These are phyloP conservation scores for Kodamaea sagamina DNA, from an alignment of 805 yeast species.

Conservation along the genomic window DNA sequence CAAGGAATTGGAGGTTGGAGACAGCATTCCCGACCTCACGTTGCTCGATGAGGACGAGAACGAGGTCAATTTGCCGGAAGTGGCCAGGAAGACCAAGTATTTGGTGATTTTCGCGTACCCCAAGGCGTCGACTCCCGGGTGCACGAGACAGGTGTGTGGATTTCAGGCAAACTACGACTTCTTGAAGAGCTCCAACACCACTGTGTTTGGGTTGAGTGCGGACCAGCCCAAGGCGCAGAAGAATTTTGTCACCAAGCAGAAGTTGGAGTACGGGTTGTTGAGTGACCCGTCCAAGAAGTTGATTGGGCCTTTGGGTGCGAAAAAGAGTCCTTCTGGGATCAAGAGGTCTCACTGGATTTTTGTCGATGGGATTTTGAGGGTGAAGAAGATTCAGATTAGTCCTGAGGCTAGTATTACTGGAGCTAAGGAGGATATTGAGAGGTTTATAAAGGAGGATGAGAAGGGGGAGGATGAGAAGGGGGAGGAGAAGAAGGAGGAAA, in stretches of 20 bases:
- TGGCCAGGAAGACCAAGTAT: conserved; percentile 28
- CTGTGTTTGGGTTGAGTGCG: conserved; percentile 79
- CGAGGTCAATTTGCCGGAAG: conserved; percentile 38
- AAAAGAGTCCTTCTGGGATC: conserved; percentile 73
- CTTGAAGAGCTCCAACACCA: conserved; percentile 51
- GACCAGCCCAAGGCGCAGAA: conserved; percentile 81
- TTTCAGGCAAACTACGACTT: conserved; percentile 66
- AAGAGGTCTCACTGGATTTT: conserved; percentile 93
- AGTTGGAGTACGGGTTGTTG: conserved; percentile 70
- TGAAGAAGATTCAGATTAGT: conserved; percentile 54
- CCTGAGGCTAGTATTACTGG: conserved; percentile 53
- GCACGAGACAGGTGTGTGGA: conserved; percentile 93
- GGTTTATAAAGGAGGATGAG: conserved; percentile 31
- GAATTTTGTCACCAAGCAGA: conserved; percentile 70
- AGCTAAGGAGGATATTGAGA: conserved; percentile 59
- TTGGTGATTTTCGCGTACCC: conserved; percentile 70
- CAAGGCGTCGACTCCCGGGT: conserved; percentile 92
- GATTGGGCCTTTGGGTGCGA: conserved; percentile 78
- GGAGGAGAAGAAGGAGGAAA: conserved; percentile 9
- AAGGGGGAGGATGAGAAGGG: conserved; percentile 11
- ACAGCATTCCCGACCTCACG: conserved; percentile 62
- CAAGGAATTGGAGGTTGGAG: conserved; percentile 53
- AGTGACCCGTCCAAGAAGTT: conserved; percentile 73
- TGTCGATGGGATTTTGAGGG: conserved; percentile 67
- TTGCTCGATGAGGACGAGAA: conserved; percentile 72